Base-by-base conservation (phyloP, 805 yeast species). In the Teunomyces stri region DNA sequence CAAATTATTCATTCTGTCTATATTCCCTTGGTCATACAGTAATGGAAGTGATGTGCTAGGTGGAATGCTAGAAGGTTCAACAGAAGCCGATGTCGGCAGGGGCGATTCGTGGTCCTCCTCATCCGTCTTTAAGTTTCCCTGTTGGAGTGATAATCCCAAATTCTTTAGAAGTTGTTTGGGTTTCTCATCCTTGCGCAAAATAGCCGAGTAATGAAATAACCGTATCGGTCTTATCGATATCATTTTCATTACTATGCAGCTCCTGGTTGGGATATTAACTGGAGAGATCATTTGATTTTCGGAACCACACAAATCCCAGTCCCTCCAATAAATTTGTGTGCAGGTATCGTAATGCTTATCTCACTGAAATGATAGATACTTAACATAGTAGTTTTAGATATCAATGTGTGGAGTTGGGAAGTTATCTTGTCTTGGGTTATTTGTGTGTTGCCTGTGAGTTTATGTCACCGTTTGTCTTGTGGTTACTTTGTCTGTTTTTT, bases 81-180 rank as follows among this genome's bases (percentile, higher is more conserved):
- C 20, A 21, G 42, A 35, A 15, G 27, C 29, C 30, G 42, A 33
- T 18, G 22, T 47, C 31, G 34, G 34, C 44, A 31, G 15, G 15
- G 28, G 15, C 33, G 43, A 22, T 22, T 29, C 43, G 10, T 25
- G 43, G n/a, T 30, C 37, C 20, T 25, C 45, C 5, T 47, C 46
- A 18, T 33, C 49, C n/a, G 50, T 29, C 25, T 58, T 58, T 11
- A 68, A 50, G 42, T 59, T 62, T 1, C 72, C 72, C 37, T 65
- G 64, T 51, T 62, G 73, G 13, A 70, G 56, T 10, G 62, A 53
- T 44, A 56, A 43, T 12, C 71, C 74, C 27, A 70, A 54, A 29
- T 56, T 61, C 50, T 64, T 65, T 31, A 70, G 62, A 33, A 61
- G 43, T 36, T 49, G 51, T 18, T 49, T 49, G 28, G 51, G 42